Base-by-base conservation (phyloP, 1,284 basidiomycete species). In the Athelia psychrophila region DNA sequence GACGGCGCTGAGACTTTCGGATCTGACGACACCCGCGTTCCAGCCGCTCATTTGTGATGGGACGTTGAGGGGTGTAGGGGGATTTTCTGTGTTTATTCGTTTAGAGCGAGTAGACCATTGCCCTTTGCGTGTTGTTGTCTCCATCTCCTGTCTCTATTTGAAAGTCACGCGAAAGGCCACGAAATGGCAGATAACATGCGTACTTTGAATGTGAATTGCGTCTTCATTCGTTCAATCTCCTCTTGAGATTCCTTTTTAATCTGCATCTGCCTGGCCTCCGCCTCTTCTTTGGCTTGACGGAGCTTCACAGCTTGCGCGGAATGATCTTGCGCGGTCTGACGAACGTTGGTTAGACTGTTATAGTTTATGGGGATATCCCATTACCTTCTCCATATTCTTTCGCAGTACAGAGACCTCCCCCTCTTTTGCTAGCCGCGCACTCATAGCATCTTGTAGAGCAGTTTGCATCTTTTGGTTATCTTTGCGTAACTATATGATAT, bases 141-240 rank as follows among this genome's bases (percentile, higher is more conserved):
- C 86, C 22, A 84, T 54, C 64, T 91, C 88, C 56, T 88, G 85
- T 77, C 86, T 84, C 84, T 89, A 52, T n/a, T 23, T 24, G n/a
- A 33, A 16, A 47, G 44, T 36, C 49, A 48, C 49, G 51, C 45
- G 49, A 54, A 53, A 18, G 49, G 45, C 15, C n/a, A n/a, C n/a
- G 33, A 51, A 44, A 27, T 16, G 35, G 50, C 51, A 32, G 44
- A 42, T n/a, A 18, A 30, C 8, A 22, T n/a, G n/a, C 69, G 53
- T 69, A 86, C 86, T 69, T 81, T 86, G 72, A 91, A 90, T 12
- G 76, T 71, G 45, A 81, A 78, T 54, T 88, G 81, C 0, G 88
- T 88, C 60, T 78, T 83, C 51, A 88, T 60, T 24, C 84, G 78
- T 61, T 90, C 88, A 53, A 85, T 74, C 60, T 90, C 86, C 54